Percentiles rank a stretch among this genome's conserved stretches.
phyloP scores from a whole-genome alignment of 805 yeast species.

The Kuraishia molischiana region DNA sequence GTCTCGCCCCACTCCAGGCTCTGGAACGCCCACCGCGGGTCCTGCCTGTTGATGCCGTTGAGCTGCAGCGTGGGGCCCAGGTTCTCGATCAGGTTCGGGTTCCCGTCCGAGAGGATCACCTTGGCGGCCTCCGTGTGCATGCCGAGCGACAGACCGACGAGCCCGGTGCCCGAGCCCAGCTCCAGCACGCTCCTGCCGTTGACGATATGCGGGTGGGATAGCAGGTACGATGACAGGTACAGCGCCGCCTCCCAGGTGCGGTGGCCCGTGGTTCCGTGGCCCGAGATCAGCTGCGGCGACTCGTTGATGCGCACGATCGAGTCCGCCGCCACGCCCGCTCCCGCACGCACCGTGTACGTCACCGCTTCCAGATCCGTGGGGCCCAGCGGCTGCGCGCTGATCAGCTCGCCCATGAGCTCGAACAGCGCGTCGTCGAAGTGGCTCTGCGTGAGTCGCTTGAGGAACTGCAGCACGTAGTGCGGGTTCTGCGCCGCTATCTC shows the following conservation, averaged over 20 bases:
- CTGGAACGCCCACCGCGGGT: constrained; percentile 18
- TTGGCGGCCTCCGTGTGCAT: constrained; percentile 12
- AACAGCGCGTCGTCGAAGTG: constrained; percentile 1
- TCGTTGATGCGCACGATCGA: constrained; percentile 30
- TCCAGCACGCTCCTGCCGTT: constrained; percentile 41
- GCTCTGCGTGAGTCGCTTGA: background rate
- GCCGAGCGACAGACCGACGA: constrained; percentile 46
- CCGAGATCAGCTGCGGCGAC: constrained; percentile 55
- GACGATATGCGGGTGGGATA: constrained; percentile 10
- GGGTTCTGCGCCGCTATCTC: constrained; percentile 1
- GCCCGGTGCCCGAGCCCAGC: constrained; percentile 86
- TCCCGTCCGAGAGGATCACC: constrained; percentile 60
- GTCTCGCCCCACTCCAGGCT: constrained; percentile 54
- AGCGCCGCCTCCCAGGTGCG: constrained; percentile 94
- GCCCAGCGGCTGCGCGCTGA: constrained; percentile 1
- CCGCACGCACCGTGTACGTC: background rate
- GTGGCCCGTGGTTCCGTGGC: constrained; percentile 78
- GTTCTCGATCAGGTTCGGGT: constrained; percentile 39
- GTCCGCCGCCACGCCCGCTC: constrained; percentile 8
- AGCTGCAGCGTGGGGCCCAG: constrained; percentile 31
- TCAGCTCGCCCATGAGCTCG: constrained; percentile 1
- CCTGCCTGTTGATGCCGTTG: constrained; percentile 23
- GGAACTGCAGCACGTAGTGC: constrained; percentile 1
- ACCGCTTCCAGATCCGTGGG: constrained; percentile 3
- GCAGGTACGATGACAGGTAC: constrained; percentile 45